These are phyloP conservation scores for Penicillium daleae DNA, from an alignment of 495 filamentous ascomycete genomes.

Conservation along the genomic window DNA sequence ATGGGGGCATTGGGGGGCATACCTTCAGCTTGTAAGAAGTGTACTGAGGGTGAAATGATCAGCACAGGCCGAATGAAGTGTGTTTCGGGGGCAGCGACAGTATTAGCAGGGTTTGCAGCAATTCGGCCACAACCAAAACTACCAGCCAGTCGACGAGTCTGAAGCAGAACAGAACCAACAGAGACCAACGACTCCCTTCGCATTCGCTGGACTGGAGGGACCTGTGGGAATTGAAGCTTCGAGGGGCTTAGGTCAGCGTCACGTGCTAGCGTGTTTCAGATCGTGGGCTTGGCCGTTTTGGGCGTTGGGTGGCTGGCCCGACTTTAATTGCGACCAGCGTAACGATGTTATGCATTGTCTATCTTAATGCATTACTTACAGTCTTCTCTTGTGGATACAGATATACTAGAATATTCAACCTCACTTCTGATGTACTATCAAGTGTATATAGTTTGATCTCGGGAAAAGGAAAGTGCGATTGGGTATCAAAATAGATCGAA, in stretches of 20 bases:
- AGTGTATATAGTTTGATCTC: neutral
- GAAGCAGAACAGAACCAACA: constrained; percentile 1
- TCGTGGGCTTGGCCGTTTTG: constrained; percentile 22
- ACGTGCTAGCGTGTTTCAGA: constrained; percentile 46
- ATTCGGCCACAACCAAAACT: neutral
- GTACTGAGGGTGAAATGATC: constrained; percentile 14
- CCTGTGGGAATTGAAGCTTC: constrained; percentile 32
- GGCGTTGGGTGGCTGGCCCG: constrained; percentile 4
- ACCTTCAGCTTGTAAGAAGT: constrained; percentile 14
- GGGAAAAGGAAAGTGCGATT: neutral
- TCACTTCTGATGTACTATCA: no score
- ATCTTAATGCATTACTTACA: neutral
- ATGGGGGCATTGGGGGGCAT: constrained; percentile 21
- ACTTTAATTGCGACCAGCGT: neutral
- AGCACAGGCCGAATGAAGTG: constrained; percentile 9
- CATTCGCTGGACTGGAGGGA: neutral
- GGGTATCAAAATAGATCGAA: neutral
- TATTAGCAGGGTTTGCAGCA: neutral
- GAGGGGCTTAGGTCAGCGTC: constrained; percentile 27
- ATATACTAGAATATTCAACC: no score
- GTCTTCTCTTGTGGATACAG: no score
- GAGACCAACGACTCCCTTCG: neutral
- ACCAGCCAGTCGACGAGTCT: constrained; percentile 8
- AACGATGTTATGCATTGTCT: neutral
- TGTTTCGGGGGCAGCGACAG: constrained; percentile 1